These are phyloP conservation scores for Candida boleticola DNA, from an alignment of 805 yeast genomes.

Conservation along the genomic window DNA sequence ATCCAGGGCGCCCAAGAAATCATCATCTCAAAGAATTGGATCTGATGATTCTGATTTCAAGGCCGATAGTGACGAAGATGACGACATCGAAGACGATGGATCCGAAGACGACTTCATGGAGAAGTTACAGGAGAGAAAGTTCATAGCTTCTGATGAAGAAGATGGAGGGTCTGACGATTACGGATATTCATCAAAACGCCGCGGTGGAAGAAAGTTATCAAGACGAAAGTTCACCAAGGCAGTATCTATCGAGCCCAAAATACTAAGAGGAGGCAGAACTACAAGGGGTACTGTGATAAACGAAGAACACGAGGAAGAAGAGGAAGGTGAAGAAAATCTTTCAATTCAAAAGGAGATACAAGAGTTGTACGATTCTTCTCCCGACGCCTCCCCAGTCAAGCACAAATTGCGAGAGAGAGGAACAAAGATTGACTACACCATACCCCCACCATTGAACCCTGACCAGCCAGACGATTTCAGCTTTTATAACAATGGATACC, in stretches of 20 bases:
- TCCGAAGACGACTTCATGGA: slow-evolving; percentile 27
- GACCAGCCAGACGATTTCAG: slow-evolving; percentile 7
- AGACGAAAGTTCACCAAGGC: slow-evolving; percentile 19
- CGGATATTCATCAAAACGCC: slow-evolving; percentile 16
- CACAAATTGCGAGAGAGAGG: slow-evolving; percentile 49
- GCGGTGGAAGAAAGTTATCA: slow-evolving; percentile 11
- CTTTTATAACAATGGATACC: slow-evolving; percentile 1
- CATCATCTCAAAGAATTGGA: slow-evolving; percentile 7
- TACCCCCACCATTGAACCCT: slow-evolving; percentile 72
- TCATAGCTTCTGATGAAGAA: slow-evolving; percentile 40
- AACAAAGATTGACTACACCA: slow-evolving; percentile 66
- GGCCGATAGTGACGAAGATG: slow-evolving; percentile 15
- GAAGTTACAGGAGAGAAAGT: slow-evolving; percentile 29
- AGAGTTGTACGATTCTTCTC: slow-evolving; percentile 62
- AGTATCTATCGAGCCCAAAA: slow-evolving; percentile 20
- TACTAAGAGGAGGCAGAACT: slow-evolving; percentile 14
- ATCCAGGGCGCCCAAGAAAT: background rate
- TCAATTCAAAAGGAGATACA: slow-evolving; percentile 62
- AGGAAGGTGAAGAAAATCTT: slow-evolving; percentile 27
- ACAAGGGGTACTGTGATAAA: slow-evolving; percentile 9
- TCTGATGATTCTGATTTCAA: slow-evolving; percentile 22
- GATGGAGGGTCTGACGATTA: slow-evolving; percentile 20
- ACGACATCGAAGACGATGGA: slow-evolving; percentile 5
- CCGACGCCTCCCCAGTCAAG: slow-evolving; percentile 46
- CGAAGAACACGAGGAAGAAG: slow-evolving; percentile 12